These are phyloP conservation scores for Aspergillus caelatus DNA, from an alignment of 2,329 filamentous ascomycete species.

Conservation along the genomic window DNA sequence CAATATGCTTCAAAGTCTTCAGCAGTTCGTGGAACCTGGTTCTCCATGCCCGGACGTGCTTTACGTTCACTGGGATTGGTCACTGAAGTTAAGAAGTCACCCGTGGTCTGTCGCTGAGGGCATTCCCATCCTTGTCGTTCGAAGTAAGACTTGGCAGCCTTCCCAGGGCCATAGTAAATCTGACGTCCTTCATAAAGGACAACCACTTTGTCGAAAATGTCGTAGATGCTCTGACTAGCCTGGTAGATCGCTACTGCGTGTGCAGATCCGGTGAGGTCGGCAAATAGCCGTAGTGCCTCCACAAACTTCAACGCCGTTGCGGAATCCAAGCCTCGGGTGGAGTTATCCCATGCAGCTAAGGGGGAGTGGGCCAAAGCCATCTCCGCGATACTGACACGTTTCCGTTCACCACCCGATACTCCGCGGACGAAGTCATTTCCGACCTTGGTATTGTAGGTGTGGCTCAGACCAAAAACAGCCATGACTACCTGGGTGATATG, in stretches of 20 bases:
- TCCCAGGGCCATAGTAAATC: conserved; percentile 70
- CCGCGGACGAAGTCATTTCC: conserved; percentile 59
- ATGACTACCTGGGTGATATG: conserved; percentile 48
- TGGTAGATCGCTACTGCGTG: conserved; percentile 57
- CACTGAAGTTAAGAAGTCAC: conserved; percentile 69
- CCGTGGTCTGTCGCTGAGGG: conserved; percentile 66
- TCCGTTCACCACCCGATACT: conserved; percentile 62
- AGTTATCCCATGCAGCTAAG: conserved; percentile 47
- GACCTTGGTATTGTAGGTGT: conserved; percentile 54
- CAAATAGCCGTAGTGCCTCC: conserved; percentile 48
- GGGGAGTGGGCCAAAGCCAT: conserved; percentile 48
- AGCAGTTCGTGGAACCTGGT: conserved; percentile 64
- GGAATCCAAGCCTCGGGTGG: conserved; percentile 50
- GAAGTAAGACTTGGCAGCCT: conserved; percentile 64
- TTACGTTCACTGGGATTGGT: conserved; percentile 64
- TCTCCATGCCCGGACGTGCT: conserved; percentile 60
- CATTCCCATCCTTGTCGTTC: conserved; percentile 69
- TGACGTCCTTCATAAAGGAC: conserved; percentile 73
- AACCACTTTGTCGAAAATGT: conserved; percentile 67
- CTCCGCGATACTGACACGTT: conserved; percentile 64
- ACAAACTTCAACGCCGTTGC: conserved; percentile 58
- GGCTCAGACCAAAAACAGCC: conserved; percentile 42
- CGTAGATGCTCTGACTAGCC: conserved; percentile 45
- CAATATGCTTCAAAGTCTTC: conserved; percentile 67
- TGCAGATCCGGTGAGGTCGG: conserved; percentile 49